Conservation (phyloP, 208 protist species). For the Wallacemonas collosoma region DNA sequence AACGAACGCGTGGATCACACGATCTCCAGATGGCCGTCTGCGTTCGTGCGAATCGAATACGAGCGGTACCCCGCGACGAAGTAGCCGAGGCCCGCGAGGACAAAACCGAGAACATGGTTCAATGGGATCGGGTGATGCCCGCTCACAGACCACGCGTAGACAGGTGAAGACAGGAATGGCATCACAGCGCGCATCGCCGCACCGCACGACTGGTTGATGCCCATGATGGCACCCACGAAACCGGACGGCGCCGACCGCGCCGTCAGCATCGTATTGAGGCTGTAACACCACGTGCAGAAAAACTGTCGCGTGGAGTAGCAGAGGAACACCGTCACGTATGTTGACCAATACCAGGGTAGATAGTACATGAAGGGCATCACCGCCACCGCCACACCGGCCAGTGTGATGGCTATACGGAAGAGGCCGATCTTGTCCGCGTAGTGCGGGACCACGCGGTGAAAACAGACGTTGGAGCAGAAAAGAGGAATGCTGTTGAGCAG, state of each 20-base stretch:
- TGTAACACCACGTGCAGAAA: slow-evolving; percentile 63
- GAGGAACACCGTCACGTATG: slow-evolving; percentile 29
- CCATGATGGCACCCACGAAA: slow-evolving; percentile 55
- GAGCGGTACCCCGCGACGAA: slow-evolving; percentile 8
- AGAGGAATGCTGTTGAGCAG: slow-evolving; percentile 49
- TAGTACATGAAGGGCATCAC: slow-evolving; percentile 26
- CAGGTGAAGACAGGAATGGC: slow-evolving; percentile 36
- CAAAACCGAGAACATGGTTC: slow-evolving; percentile 61
- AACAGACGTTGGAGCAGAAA: slow-evolving; percentile 42
- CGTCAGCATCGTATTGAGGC: slow-evolving; percentile 60
- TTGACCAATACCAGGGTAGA: slow-evolving; percentile 1
- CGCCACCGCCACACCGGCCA: slow-evolving; percentile 20
- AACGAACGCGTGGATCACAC: background rate
- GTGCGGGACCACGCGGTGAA: slow-evolving; percentile 33
- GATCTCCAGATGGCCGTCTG: slow-evolving; percentile 1
- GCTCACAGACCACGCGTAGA: slow-evolving; percentile 62
- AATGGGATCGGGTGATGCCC: slow-evolving; percentile 41
- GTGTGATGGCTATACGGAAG: slow-evolving; percentile 33
- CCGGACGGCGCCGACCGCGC: slow-evolving; percentile 39
- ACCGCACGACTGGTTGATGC: slow-evolving; percentile 68
- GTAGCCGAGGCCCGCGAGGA: slow-evolving; percentile 25
- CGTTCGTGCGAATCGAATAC: slow-evolving; percentile 16
- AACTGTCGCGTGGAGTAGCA: slow-evolving; percentile 34
- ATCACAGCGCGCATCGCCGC: slow-evolving; percentile 41
- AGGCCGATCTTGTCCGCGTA: slow-evolving; percentile 46